Evolutionary conservation across 1,284 basidiomycete species (phyloP).

Genomic region (Pseudozyma sp.): DNA sequence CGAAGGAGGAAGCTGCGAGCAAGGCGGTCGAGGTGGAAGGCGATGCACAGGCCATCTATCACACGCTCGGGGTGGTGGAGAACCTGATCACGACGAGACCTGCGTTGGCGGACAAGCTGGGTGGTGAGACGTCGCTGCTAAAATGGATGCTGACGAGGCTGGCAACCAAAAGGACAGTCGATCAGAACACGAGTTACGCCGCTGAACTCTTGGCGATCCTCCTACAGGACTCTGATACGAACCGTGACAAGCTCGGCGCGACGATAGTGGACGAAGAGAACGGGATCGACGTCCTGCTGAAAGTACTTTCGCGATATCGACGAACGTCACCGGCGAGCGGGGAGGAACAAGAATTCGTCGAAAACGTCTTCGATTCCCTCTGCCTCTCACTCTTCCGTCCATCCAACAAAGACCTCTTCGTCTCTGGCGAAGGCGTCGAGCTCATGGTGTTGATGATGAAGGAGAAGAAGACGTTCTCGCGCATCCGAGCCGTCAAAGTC

Average conservation of each 20-base stretch:
- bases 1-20: conserved; percentile 15
- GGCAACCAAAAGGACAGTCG: conserved; percentile 19
- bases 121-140: conserved; percentile 79
- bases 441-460: conserved; percentile 93
- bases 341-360: conserved; percentile 96
- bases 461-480: conserved; percentile 80
- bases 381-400: conserved; percentile 77
- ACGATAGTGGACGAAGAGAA: conserved; percentile 71
- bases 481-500: conserved; percentile 74
- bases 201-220: conserved; percentile 82
- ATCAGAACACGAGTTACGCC: conserved; percentile 70
- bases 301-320: conserved; percentile 79
- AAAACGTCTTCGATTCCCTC: conserved; percentile 89
- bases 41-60: conserved; percentile 60
- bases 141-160: conserved; percentile 82
- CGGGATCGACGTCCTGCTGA: conserved; percentile 83
- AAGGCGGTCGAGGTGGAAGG: conserved; percentile 40
- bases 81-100: conserved; percentile 89
- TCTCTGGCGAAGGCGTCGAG: conserved; percentile 92
- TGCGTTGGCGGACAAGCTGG: conserved; percentile 75
- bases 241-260: conserved; percentile 18
- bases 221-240: conserved; percentile 73
- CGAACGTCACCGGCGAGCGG: conserved; percentile 82
- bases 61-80: conserved; percentile 81
- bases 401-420: conserved; percentile 50